phyloP scores from a whole-genome alignment of 2,329 filamentous ascomycete genomes.

The Arthroderma uncinatum region DNA sequence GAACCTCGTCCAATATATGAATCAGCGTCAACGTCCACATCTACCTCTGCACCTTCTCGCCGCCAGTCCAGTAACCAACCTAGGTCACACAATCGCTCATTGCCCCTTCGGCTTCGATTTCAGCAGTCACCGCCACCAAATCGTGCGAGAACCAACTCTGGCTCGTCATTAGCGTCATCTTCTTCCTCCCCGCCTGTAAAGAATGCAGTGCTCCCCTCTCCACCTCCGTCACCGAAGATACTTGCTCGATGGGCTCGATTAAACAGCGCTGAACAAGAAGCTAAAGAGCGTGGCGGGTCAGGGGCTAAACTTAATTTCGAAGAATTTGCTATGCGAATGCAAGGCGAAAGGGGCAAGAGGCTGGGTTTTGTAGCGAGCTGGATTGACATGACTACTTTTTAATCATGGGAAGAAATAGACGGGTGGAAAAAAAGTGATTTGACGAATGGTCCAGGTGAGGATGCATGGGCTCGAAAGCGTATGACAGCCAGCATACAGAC shows the following conservation, averaged over 20 bases:
- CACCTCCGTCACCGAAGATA: slow-evolving; percentile 23
- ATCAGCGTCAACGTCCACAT: slow-evolving; percentile 13
- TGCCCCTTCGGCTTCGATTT: slow-evolving; percentile 29
- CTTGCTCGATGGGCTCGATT: slow-evolving; percentile 42
- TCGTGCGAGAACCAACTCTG: slow-evolving; percentile 25
- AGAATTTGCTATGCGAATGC: slow-evolving; percentile 70
- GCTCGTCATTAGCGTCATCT: slow-evolving; percentile 28
- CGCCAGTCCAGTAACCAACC: slow-evolving; percentile 18
- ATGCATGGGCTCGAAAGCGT: not conserved
- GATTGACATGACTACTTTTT: slow-evolving; percentile 66
- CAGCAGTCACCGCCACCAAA: slow-evolving; percentile 27
- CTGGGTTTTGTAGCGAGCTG: slow-evolving; percentile 77
- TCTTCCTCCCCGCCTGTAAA: slow-evolving; percentile 27
- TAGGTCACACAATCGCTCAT: slow-evolving; percentile 17
- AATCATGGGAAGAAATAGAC: slow-evolving; percentile 7
- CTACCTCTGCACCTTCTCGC: slow-evolving; percentile 22
- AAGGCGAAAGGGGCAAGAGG: slow-evolving; percentile 53
- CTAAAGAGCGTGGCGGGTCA: slow-evolving; percentile 60
- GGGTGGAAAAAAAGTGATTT: not conserved
- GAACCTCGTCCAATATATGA: slow-evolving; percentile 14
- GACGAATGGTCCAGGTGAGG: not conserved
- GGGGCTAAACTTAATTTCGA: slow-evolving; percentile 60
- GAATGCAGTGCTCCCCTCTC: slow-evolving; percentile 21
- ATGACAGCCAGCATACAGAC: not conserved
- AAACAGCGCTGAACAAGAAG: slow-evolving; percentile 56